These are phyloP conservation scores for Globisporangium barbulae DNA, from an alignment of 352 stramenopile species.

Conservation along the genomic window DNA sequence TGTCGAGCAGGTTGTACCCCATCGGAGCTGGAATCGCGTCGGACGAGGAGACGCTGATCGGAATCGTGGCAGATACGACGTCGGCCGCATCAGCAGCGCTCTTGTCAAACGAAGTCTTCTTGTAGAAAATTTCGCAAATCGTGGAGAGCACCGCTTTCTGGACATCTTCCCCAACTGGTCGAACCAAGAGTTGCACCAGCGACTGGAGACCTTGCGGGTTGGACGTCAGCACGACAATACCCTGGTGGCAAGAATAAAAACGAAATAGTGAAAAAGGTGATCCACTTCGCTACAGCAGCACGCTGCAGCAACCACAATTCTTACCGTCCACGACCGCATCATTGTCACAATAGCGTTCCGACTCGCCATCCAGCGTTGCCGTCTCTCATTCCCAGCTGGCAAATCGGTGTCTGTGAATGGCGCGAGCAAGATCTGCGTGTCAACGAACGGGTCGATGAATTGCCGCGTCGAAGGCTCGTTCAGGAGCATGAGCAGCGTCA, in stretches of 20 bases:
- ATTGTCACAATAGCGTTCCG: constrained; percentile 88
- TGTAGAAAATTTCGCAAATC: constrained; percentile 90
- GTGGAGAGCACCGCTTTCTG: constrained; percentile 86
- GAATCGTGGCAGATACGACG: constrained; percentile 44
- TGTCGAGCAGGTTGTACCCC: constrained; percentile 84
- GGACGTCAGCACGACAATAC: constrained; percentile 82
- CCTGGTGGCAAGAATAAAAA: constrained; percentile 22
- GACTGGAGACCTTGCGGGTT: constrained; percentile 87
- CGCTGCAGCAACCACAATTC: not conserved
- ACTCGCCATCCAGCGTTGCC: constrained; percentile 88
- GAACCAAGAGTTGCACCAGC: constrained; percentile 81
- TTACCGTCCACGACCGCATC: constrained; percentile 88
- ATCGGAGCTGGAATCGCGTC: constrained; percentile 58
- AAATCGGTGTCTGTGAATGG: constrained; percentile 89
- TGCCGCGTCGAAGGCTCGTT: constrained; percentile 83
- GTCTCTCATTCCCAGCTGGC: constrained; percentile 75
- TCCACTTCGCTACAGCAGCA: not conserved
- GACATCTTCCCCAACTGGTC: constrained; percentile 86
- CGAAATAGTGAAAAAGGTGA: not conserved
- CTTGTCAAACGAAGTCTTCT: constrained; percentile 82
- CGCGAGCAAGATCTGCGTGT: constrained; percentile 81
- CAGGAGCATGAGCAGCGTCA: constrained; percentile 84
- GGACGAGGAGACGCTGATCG: constrained; percentile 64
- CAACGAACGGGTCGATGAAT: constrained; percentile 86
- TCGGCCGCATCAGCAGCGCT: constrained; percentile 29